Evolutionary conservation across 371 early-diverging fungal species (phyloP), one percentile per base, ranked within the genome.

Genomic region (Sporodiniella umbellata): DNA sequence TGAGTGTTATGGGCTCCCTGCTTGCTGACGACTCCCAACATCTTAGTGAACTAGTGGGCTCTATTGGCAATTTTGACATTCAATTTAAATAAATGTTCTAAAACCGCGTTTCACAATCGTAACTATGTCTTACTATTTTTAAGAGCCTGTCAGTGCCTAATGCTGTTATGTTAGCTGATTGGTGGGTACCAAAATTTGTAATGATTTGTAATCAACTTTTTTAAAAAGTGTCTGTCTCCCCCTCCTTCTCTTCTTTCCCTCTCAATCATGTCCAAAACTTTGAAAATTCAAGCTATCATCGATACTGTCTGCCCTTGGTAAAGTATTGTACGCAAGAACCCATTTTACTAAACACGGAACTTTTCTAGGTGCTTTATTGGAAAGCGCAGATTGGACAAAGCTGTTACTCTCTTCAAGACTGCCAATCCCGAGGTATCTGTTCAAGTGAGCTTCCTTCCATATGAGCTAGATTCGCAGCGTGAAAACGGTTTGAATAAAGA

Each of bases 351-450:
- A n/a, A n/a, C n/a, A n/a, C n/a, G n/a, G n/a, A n/a, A n/a, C n/a
- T n/a, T n/a, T n/a, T n/a, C n/a, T n/a, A 72, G 73, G 73, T 88
- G 86, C 54, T 88, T 74, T 56, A 60, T 88, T 18, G 86, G 88
- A 52, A 85, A 85, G 58, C 79, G 79, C 8, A 77, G 85, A 21
- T 54, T 88, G 4, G 85, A 85, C 56, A 78, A 64, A 55, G 88
- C 88, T 10, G 78, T 88, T 26, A 49, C 52, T 1, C 43, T 60
- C 28, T 72, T 76, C 51, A 75, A 72, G 33, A 47, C 63, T 1
- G 74, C 58, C 22, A 52, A 82, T 68, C 68, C 79, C 3, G 67
- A 75, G 11, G 72, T 83, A 1, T 51, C 68, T 0, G 78, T 85
- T 43, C 59, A 73, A 24, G 52, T 85, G 12, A 64, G 70, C 39